These are phyloP conservation scores for Penicillium sp. DNA, from an alignment of 2,329 filamentous ascomycete species.

Conservation along the genomic window DNA sequence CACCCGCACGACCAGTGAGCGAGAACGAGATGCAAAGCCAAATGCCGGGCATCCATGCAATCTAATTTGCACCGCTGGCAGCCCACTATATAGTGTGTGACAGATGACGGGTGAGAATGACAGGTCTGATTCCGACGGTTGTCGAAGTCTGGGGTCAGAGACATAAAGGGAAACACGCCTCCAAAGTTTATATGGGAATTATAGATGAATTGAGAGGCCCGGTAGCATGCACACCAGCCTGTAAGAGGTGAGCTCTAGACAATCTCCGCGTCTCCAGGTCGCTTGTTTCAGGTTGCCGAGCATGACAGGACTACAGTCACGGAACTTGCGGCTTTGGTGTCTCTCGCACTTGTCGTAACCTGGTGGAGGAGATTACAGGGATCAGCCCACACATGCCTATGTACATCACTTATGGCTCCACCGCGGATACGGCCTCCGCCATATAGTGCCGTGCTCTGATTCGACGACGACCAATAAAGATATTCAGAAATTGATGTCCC, in stretches of 20 bases:
- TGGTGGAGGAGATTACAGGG: slow-evolving; percentile 20
- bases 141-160: background rate
- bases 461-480: slow-evolving; percentile 3
- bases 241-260: background rate
- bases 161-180: slow-evolving; percentile 2
- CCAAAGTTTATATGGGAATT: slow-evolving; percentile 6
- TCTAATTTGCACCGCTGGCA: background rate
- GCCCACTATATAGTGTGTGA: background rate
- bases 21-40: background rate
- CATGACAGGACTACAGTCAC: background rate
- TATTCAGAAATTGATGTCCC: background rate
- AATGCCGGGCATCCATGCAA: background rate
- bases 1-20: background rate
- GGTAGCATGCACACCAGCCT: background rate
- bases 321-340: slow-evolving; percentile 1
- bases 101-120: background rate
- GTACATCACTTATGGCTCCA: slow-evolving; percentile 5
- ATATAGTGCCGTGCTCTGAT: slow-evolving; percentile 16
- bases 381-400: slow-evolving; percentile 21
- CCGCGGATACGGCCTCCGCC: background rate
- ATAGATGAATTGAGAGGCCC: background rate
- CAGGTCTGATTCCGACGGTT: background rate
- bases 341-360: slow-evolving; percentile 2
- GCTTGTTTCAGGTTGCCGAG: slow-evolving; percentile 14
- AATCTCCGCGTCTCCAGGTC: slow-evolving; percentile 4